Percentiles rank a stretch among this genome's conserved stretches.
These are phyloP conservation scores for Amoebophrya sp. DNA, from an alignment of 169 alveolate genomes.

Conservation along the genomic window DNA sequence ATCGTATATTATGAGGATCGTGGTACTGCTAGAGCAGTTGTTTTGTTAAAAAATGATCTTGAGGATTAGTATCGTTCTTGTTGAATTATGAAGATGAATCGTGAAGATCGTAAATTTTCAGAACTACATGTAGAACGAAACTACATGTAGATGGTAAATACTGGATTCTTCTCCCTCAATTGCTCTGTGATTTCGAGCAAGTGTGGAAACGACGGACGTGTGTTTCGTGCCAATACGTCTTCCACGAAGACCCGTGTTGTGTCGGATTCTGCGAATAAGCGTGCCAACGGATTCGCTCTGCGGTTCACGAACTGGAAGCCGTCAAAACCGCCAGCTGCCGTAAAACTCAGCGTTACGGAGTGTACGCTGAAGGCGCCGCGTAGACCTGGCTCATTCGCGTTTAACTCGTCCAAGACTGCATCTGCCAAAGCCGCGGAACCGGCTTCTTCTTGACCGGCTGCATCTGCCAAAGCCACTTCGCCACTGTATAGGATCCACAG, in stretches of 20 bases:
- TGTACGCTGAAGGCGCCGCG: neutral
- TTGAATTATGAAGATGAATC: no score
- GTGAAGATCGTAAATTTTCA: no score
- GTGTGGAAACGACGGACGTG: neutral
- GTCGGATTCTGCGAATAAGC: no score
- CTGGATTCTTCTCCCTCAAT: neutral
- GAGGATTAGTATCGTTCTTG: no score
- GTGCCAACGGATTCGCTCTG: no score
- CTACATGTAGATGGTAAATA: no score
- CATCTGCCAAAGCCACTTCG: neutral
- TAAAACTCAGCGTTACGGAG: neutral
- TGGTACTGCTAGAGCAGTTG: no score
- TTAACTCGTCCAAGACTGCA: neutral
- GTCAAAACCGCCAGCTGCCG: neutral
- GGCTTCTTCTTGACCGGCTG: neutral
- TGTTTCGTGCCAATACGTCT: neutral
- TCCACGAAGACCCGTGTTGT: neutral
- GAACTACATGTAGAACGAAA: no score
- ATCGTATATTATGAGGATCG: no score
- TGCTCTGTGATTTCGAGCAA: neutral
- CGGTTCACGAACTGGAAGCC: neutral
- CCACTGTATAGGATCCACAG: neutral
- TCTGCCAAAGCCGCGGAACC: no score
- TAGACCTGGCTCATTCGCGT: neutral
- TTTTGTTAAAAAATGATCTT: no score